These are phyloP conservation scores for Sarocladium kiliense DNA, from an alignment of 2,329 filamentous ascomycete species.

Conservation along the genomic window DNA sequence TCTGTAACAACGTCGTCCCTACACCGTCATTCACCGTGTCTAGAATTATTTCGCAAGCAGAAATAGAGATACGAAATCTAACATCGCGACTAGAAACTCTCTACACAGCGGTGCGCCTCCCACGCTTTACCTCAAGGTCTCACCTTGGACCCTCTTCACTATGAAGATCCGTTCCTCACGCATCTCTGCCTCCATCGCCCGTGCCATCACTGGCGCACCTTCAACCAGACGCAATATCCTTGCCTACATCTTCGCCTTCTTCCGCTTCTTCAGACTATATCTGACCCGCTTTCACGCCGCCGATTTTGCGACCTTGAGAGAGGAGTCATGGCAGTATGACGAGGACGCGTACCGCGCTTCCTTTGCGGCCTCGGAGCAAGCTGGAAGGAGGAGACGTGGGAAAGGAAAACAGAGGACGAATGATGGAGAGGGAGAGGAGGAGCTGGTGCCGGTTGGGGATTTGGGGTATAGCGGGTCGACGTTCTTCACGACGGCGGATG, in stretches of 20 bases:
- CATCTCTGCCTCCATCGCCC: slow-evolving; percentile 50
- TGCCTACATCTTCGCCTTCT: slow-evolving; percentile 21
- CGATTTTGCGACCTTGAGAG: slow-evolving; percentile 17
- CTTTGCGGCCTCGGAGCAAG: slow-evolving; percentile 24
- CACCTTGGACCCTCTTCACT: neutral
- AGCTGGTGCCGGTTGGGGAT: slow-evolving; percentile 56
- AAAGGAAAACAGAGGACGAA: slow-evolving; percentile 36
- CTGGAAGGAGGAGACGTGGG: slow-evolving; percentile 43
- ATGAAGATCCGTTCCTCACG: slow-evolving; percentile 20
- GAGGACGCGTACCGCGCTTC: slow-evolving; percentile 34
- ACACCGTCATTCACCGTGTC: too few relatives aligned
- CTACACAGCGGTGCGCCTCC: too few relatives aligned
- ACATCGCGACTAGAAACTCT: too few relatives aligned
- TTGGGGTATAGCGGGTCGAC: slow-evolving; percentile 73
- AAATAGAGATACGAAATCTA: too few relatives aligned
- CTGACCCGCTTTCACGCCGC: slow-evolving; percentile 17
- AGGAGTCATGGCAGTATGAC: slow-evolving; percentile 17
- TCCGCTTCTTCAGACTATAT: slow-evolving; percentile 22
- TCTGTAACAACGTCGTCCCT: too few relatives aligned
- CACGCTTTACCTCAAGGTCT: neutral
- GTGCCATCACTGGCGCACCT: slow-evolving; percentile 38
- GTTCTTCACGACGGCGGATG: slow-evolving; percentile 64
- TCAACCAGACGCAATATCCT: slow-evolving; percentile 13
- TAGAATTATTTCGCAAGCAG: too few relatives aligned
- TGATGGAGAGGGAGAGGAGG: slow-evolving; percentile 25